A percentile compares a stretch with the other conserved stretches of the same genome.
These are phyloP conservation scores for Globisporangium polare DNA, from an alignment of 352 stramenopile genomes.

Conservation along the genomic window DNA sequence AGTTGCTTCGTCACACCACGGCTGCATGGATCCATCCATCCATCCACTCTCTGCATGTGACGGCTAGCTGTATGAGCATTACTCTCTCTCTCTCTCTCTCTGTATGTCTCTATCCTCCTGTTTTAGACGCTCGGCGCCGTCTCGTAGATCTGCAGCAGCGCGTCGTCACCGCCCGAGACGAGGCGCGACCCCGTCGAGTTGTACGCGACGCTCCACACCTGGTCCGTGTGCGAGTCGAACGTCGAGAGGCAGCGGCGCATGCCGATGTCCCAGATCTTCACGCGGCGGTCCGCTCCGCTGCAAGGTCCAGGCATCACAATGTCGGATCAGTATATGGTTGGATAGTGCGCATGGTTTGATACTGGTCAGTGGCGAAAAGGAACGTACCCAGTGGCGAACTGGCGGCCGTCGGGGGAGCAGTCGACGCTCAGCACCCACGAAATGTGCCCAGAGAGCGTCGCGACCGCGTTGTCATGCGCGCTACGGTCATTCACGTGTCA, in stretches of 20 bases:
- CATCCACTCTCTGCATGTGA: neutral
- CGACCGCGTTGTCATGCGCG: conserved; percentile 67
- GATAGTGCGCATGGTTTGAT: neutral
- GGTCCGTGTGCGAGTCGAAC: conserved; percentile 89
- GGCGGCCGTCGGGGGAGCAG: conserved; percentile 73
- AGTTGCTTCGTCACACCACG: too few species aligned
- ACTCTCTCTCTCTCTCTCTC: neutral
- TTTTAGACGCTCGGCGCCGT: conserved; percentile 40
- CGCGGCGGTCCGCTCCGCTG: conserved; percentile 80
- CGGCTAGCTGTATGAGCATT: neutral
- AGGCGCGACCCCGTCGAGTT: conserved; percentile 79
- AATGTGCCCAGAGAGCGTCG: conserved; percentile 84
- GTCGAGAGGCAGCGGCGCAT: conserved; percentile 85
- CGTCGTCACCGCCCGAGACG: conserved; percentile 88
- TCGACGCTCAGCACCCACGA: conserved; percentile 88
- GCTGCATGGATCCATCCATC: too few species aligned
- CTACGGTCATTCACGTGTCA: conserved; percentile 18
- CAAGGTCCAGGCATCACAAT: neutral
- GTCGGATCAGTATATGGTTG: too few species aligned
- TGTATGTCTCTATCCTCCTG: neutral
- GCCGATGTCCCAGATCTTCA: conserved; percentile 93
- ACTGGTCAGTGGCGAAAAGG: neutral
- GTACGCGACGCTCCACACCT: conserved; percentile 92
- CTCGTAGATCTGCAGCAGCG: conserved; percentile 88
- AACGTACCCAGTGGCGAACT: conserved; percentile 82